Base-by-base conservation (phyloP, 192 early-diverging fungal species). In the Umbelopsis sp. region DNA sequence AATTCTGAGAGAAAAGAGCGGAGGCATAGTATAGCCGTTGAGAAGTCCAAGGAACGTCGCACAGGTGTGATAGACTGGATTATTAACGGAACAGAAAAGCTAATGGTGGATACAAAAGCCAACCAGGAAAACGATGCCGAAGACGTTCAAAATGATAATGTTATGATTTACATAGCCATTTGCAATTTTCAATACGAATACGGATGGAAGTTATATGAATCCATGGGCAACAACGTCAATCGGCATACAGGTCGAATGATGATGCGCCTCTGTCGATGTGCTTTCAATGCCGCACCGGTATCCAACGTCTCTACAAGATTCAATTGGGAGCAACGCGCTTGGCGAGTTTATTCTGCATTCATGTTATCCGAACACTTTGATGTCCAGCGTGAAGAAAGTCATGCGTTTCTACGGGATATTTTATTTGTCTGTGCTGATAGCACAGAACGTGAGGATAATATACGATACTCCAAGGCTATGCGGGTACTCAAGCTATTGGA, bases 181-280 rank as follows among this genome's bases (percentile, higher is more conserved):
- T 43, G 41, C 10, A 70, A 70, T 45, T 43, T 51, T 10, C 68
- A 70, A 31, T 75, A 65, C 44, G 74, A 75, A 17, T 70, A 75
- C 32, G 74, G 68, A 20, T 75, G 74, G 74, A 53, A 70, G 45
- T 22, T 70, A 1, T 75, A 51, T 43, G 21, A 66, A 14, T 45
- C 45, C 31, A 75, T 70, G 74, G 69, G 45, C 25, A 31, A 70
- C 4, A 32, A 34, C 2, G 59, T 75, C 7, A 65, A 71, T 54
- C 50, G 49, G 20, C 47, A 54, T 17, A 75, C 68, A 5, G 59
- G 68, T 25, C 25, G 74, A 12, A 53, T 75, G 20, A 52, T 41
- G 6, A 75, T 75, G 74, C 56, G 62, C 29, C 59, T 75, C 10
- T 75, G 68, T 22, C 65, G 74, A 59, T 41, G 45, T 10, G 74